A percentile compares a stretch with the other conserved stretches of the same genome.
Conservation (phyloP, 2,329 filamentous ascomycete genomes). For the Elsinoe ampelina region DNA sequence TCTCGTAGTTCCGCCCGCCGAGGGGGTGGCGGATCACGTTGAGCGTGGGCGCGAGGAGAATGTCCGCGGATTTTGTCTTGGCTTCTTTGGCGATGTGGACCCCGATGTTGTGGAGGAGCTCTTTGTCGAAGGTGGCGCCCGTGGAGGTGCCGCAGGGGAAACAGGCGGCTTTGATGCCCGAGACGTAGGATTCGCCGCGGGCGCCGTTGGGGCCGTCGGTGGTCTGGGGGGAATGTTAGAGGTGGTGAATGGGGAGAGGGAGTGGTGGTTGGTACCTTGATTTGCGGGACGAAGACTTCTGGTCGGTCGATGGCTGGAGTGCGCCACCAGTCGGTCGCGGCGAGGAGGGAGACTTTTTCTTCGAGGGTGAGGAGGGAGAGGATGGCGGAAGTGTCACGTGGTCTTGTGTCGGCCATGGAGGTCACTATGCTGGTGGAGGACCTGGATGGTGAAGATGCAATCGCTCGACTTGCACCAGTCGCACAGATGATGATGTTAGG, state of each 20-base stretch:
- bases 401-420: background rate
- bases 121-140: constrained; percentile 68
- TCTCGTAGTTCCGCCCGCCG: constrained; percentile 80
- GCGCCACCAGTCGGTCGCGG: constrained; percentile 55
- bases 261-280: background rate
- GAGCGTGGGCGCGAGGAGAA: constrained; percentile 67
- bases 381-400: constrained; percentile 23
- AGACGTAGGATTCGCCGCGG: constrained; percentile 59
- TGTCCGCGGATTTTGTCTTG: constrained; percentile 62
- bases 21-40: constrained; percentile 76
- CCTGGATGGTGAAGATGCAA: no score
- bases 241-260: background rate
- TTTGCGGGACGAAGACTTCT: constrained; percentile 34
- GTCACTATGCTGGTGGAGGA: no score
- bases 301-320: constrained; percentile 52
- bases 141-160: constrained; percentile 73
- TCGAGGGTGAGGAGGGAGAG: constrained; percentile 22
- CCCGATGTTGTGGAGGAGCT: constrained; percentile 60
- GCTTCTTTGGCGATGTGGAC: constrained; percentile 61
- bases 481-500: no score
- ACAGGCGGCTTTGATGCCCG: constrained; percentile 55
- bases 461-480: no score
- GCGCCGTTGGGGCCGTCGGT: constrained; percentile 62
- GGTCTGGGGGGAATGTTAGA: background rate
- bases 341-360: constrained; percentile 26